Evolutionary conservation across 768 basidiomycete genomes (phyloP).

Genomic region (Macrolepiota albuminosa): DNA sequence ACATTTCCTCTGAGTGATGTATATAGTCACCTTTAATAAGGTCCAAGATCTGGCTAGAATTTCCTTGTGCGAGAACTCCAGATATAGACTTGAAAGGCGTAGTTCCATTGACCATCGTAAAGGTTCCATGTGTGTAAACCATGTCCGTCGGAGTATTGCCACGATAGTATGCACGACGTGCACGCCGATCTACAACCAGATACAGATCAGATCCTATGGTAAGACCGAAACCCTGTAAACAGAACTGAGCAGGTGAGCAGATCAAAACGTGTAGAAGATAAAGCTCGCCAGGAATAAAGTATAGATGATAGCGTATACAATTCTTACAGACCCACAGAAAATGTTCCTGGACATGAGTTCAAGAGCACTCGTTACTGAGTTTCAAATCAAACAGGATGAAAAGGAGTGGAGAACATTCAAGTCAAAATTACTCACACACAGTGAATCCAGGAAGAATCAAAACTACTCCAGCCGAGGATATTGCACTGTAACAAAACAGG

Average conservation of each 20-base stretch:
- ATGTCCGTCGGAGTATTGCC: constrained; percentile 34
- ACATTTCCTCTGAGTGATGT: neutral
- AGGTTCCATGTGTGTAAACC: constrained; percentile 50
- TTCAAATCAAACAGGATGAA: constrained; percentile 18
- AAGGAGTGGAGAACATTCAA: neutral
- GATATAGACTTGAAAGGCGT: constrained; percentile 26
- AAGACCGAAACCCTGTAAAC: constrained; percentile 68
- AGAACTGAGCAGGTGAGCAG: neutral
- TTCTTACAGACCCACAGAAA: constrained; percentile 75
- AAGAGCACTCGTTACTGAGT: constrained; percentile 64
- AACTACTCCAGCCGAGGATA: constrained; percentile 88
- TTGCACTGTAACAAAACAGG: constrained; percentile 85
- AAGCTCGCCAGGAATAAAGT: constrained; percentile 66
- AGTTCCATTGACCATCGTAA: constrained; percentile 45
- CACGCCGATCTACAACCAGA: constrained; percentile 61
- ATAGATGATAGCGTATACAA: constrained; percentile 85
- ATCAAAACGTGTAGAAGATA: neutral
- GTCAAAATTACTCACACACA: constrained; percentile 48
- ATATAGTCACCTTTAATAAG: constrained; percentile 41
- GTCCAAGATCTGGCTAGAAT: constrained; percentile 33
- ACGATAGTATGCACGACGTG: constrained; percentile 46
- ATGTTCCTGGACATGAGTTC: constrained; percentile 80
- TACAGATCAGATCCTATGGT: constrained; percentile 82
- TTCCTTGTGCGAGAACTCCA: constrained; percentile 45
- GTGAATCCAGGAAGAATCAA: constrained; percentile 87